phyloP scores from a whole-genome alignment of 768 basidiomycete species.

The Leccinum uliginosum region DNA sequence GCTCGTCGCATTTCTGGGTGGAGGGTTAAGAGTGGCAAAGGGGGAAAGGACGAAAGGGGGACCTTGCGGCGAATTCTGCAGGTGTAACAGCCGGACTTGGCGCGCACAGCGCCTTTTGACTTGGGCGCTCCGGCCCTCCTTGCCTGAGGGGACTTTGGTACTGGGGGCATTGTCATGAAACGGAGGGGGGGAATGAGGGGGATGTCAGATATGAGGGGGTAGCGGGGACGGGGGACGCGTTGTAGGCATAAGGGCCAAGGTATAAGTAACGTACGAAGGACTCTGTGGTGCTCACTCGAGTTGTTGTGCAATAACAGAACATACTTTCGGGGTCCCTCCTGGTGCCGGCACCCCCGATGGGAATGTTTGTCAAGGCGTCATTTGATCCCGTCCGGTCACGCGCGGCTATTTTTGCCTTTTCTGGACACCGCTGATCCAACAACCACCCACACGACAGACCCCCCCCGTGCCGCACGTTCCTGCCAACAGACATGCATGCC shows the following conservation, averaged over 20 bases:
- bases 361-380: conserved; percentile 15
- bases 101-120: conserved; percentile 76
- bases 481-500: neutral
- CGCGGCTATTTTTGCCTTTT: conserved; percentile 19
- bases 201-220: conserved; percentile 2
- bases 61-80: conserved; percentile 87
- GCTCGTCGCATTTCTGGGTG: conserved; percentile 79
- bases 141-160: conserved; percentile 38
- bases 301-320: conserved; percentile 3
- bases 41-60: conserved; percentile 12
- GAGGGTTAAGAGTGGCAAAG: conserved; percentile 11
- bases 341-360: conserved; percentile 19
- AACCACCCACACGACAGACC: neutral
- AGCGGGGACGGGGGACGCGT: conserved; percentile 16
- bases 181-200: neutral
- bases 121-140: conserved; percentile 56
- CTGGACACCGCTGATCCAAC: conserved; percentile 19
- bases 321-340: conserved; percentile 18
- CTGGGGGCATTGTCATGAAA: conserved; percentile 28
- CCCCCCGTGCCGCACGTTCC: neutral
- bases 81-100: conserved; percentile 87
- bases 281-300: neutral
- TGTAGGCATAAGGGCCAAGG: conserved; percentile 22
- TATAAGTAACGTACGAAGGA: conserved; percentile 31
- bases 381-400: conserved; percentile 24